Evolutionary conservation across 2,329 filamentous ascomycete species (phyloP).

Genomic region (Sclerotinia trifoliorum): DNA sequence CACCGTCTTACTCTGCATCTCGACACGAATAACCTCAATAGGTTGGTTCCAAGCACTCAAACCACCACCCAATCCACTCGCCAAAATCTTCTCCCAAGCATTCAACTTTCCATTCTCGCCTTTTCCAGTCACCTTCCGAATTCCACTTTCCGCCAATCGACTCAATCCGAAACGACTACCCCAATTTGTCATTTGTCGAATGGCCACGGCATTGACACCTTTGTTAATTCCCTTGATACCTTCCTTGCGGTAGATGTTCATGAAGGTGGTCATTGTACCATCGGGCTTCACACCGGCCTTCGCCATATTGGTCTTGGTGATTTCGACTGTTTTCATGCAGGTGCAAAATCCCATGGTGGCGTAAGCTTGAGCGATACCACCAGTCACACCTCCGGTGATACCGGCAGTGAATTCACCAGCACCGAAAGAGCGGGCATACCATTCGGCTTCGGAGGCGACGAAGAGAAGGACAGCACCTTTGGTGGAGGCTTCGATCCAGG

Average conservation of each 20-base stretch:
- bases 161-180: conserved; percentile 92
- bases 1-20: conserved; percentile 99
- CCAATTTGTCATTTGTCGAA: conserved; percentile 99
- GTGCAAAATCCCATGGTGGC: conserved; percentile 99
- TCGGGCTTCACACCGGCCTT: conserved; percentile 78
- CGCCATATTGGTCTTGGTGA: conserved; percentile 96
- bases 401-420: conserved; percentile 84
- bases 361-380: conserved; percentile 96
- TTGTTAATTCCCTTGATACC: conserved; percentile 96
- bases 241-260: conserved; percentile 93
- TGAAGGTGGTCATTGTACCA: conserved; percentile 93
- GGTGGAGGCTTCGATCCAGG: conserved; percentile 99
- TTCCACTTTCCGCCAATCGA: conserved; percentile 85
- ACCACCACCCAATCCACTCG: conserved; percentile 85
- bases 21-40: conserved; percentile 98
- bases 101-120: conserved; percentile 73
- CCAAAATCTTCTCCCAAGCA: conserved; percentile 82
- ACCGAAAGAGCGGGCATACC: conserved; percentile 79
- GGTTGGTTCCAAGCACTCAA: conserved; percentile 98
- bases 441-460: conserved; percentile 97
- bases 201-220: conserved; percentile 97
- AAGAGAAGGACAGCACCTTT: conserved; percentile 99
- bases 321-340: conserved; percentile 99
- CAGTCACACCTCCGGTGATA: conserved; percentile 86
- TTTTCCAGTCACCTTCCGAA: conserved; percentile 77